Evolutionary conservation across 805 yeast species (phyloP).

Genomic region (Nakazawaea populi): DNA sequence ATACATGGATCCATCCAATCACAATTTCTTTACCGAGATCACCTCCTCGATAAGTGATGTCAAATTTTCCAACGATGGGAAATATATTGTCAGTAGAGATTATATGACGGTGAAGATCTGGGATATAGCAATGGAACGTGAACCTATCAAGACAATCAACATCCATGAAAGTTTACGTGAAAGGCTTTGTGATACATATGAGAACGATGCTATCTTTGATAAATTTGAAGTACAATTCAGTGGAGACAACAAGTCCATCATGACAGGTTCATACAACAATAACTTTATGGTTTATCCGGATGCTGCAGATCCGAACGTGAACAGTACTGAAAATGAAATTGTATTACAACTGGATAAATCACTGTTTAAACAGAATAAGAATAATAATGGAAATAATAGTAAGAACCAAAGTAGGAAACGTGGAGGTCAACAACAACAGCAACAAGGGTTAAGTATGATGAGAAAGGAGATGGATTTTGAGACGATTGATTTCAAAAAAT

Average conservation of each 20-base stretch:
- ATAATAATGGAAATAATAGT: slow-evolving; percentile 27
- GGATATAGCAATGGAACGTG: slow-evolving; percentile 96
- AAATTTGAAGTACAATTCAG: slow-evolving; percentile 94
- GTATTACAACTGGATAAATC: slow-evolving; percentile 96
- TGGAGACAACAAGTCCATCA: slow-evolving; percentile 86
- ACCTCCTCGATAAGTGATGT: slow-evolving; percentile 93
- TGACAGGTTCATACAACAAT: slow-evolving; percentile 97
- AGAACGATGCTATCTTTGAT: slow-evolving; percentile 96
- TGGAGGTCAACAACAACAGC: slow-evolving; percentile 21
- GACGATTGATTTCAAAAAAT: slow-evolving; percentile 88
- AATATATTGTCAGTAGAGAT: slow-evolving; percentile 94
- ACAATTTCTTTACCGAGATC: slow-evolving; percentile 95
- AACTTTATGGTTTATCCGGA: slow-evolving; percentile 96
- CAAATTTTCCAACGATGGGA: slow-evolving; percentile 85
- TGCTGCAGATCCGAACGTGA: slow-evolving; percentile 38
- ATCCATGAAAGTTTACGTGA: slow-evolving; percentile 94
- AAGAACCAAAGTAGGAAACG: slow-evolving; percentile 33
- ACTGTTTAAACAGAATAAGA: slow-evolving; percentile 80
- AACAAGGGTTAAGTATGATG: slow-evolving; percentile 29
- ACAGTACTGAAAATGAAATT: slow-evolving; percentile 50
- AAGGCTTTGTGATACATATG: slow-evolving; percentile 93
- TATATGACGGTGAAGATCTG: slow-evolving; percentile 96
- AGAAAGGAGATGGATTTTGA: slow-evolving; percentile 65
- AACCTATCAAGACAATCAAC: slow-evolving; percentile 89
- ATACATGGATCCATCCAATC: slow-evolving; percentile 84